These are phyloP conservation scores for Incumbomyces delicatus DNA, from an alignment of 2,329 filamentous ascomycete species.

Conservation along the genomic window DNA sequence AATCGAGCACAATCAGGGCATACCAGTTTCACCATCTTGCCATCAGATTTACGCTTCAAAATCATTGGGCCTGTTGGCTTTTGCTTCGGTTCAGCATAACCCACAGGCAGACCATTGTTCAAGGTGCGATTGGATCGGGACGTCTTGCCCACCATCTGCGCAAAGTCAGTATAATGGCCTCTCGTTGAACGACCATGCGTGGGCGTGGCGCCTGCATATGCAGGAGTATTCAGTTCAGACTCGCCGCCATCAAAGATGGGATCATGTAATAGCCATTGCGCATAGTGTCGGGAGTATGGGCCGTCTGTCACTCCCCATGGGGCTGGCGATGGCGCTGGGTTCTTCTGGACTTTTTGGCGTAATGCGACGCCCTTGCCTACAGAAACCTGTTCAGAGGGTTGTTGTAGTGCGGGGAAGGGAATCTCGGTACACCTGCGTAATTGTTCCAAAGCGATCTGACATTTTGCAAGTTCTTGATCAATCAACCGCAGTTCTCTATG, in stretches of 20 bases:
- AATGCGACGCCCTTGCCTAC: constrained; percentile 60
- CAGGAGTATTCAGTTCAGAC: constrained; percentile 21
- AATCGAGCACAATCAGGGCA: constrained; percentile 81
- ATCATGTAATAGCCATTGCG: constrained; percentile 89
- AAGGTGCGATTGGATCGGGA: constrained; percentile 49
- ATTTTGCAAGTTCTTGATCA: constrained; percentile 93
- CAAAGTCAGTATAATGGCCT: constrained; percentile 56
- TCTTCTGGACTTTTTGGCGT: constrained; percentile 8
- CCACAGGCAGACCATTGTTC: constrained; percentile 58
- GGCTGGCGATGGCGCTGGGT: constrained; percentile 54
- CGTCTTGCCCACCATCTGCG: constrained; percentile 41
- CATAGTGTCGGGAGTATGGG: constrained; percentile 87
- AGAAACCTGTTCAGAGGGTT: constrained; percentile 59
- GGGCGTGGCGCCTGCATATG: not conserved
- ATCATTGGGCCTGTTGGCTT: constrained; percentile 68
- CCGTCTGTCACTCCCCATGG: constrained; percentile 87
- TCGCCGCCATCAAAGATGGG: constrained; percentile 66
- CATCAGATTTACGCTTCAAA: constrained; percentile 72
- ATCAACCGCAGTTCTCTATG: constrained; percentile 90
- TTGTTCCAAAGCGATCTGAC: constrained; percentile 86
- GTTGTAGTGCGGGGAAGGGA: constrained; percentile 68
- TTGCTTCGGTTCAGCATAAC: constrained; percentile 65
- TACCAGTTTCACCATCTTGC: constrained; percentile 76
- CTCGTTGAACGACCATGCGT: constrained; percentile 32
- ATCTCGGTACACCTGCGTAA: constrained; percentile 85